A percentile compares a stretch with the other conserved stretches of the same genome.
Conservation (phyloP, 2,329 filamentous ascomycete species). For the Colletotrichum acutatum region DNA sequence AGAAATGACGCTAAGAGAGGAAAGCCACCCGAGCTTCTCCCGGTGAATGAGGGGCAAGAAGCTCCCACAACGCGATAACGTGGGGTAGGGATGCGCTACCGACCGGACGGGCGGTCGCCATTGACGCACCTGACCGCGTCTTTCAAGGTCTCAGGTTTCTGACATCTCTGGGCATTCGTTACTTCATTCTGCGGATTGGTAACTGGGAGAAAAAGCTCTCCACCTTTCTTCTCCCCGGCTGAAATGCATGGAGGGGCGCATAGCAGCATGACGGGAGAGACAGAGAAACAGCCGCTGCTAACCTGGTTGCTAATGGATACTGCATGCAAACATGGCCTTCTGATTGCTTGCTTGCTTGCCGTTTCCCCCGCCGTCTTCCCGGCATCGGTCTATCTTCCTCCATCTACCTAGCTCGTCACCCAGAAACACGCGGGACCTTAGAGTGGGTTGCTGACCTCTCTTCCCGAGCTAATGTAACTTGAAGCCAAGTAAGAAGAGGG, state of each 20-base stretch:
- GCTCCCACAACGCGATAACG: conserved; percentile 3
- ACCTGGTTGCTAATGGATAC: neutral
- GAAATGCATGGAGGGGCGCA: neutral
- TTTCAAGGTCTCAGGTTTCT: neutral
- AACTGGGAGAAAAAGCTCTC: neutral
- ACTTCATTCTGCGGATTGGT: neutral
- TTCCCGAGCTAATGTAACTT: neutral
- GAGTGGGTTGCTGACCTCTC: neutral
- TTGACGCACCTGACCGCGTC: conserved; percentile 1
- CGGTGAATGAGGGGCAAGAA: conserved; percentile 20
- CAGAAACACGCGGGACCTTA: neutral
- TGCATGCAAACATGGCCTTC: conserved; percentile 9
- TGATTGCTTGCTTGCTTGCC: conserved; percentile 9
- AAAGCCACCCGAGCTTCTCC: conserved; percentile 13
- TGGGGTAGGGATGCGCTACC: conserved; percentile 21
- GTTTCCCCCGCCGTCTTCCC: neutral
- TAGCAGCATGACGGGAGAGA: neutral
- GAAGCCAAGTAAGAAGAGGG: neutral
- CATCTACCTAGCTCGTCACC: neutral
- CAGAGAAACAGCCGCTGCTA: neutral
- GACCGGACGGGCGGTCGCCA: neutral
- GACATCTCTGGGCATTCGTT: neutral
- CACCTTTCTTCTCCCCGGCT: conserved; percentile 1
- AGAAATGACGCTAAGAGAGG: neutral
- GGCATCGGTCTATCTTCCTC: neutral